Evolutionary conservation across 148 eudicot species (phyloP).

Genomic region (Rheum nobile): DNA sequence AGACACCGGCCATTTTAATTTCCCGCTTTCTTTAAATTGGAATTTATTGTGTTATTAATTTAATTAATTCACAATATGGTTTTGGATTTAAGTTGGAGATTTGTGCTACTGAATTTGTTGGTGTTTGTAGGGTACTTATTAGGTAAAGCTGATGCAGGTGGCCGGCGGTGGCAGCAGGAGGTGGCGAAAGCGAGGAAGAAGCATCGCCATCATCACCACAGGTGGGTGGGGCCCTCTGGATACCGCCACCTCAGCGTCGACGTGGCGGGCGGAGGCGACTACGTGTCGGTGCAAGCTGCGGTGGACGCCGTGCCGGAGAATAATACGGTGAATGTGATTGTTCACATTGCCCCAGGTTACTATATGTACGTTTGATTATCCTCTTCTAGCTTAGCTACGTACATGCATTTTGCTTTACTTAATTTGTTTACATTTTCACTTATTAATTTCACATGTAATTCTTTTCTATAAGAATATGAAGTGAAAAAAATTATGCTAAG

Average conservation of each 20-base stretch:
- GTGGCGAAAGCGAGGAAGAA: not conserved
- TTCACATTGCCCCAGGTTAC: conserved; percentile 59
- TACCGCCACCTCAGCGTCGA: conserved; percentile 58
- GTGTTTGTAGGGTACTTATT: not conserved
- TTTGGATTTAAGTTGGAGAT: not conserved
- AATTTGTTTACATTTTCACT: not conserved
- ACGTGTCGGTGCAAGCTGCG: conserved; percentile 64
- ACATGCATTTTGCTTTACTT: too few relatives aligned
- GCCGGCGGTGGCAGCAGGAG: not conserved
- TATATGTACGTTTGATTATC: conserved; percentile 40
- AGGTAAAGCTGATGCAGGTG: not conserved
- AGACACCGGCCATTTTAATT: not conserved
- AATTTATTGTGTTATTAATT: not conserved
- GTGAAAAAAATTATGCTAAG: too few relatives aligned
- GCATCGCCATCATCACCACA: conserved; percentile 8
- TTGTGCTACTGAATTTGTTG: not conserved
- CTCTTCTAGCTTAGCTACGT: not conserved
- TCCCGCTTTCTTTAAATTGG: not conserved
- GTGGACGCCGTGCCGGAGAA: conserved; percentile 59
- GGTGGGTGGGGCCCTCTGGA: conserved; percentile 61
- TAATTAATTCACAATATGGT: not conserved
- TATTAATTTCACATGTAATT: not conserved
- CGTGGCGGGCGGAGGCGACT: conserved; percentile 49
- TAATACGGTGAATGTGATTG: conserved; percentile 47
- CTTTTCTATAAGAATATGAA: too few relatives aligned